phyloP scores from a whole-genome alignment of 2,329 filamentous ascomycete species.

The Uncinocarpus reesii region DNA sequence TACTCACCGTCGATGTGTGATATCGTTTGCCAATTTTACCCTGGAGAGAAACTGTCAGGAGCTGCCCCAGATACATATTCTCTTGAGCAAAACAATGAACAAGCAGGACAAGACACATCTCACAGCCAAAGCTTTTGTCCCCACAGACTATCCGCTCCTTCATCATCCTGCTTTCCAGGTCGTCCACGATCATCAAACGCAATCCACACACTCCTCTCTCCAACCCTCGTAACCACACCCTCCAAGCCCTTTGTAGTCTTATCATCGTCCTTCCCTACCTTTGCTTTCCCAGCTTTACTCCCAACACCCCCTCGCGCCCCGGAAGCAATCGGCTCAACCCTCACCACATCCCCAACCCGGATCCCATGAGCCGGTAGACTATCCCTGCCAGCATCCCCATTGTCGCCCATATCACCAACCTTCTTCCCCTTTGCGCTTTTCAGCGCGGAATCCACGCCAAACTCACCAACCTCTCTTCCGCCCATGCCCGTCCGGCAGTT shows the following conservation, averaged over 20 bases:
- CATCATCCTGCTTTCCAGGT: conserved; percentile 32
- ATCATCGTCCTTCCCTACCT: conserved; percentile 25
- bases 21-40: conserved; percentile 56
- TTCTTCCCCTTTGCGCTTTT: conserved; percentile 12
- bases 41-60: conserved; percentile 30
- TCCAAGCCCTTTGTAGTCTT: conserved; percentile 31
- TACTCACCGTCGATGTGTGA: conserved; percentile 51
- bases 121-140: conserved; percentile 54
- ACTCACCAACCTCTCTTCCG: conserved; percentile 79
- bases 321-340: conserved; percentile 32
- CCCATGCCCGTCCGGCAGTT: conserved; percentile 80
- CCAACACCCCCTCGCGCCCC: conserved; percentile 12
- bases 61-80: neutral
- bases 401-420: conserved; percentile 22
- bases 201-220: conserved; percentile 36
- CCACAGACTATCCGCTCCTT: conserved; percentile 42
- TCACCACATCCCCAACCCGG: conserved; percentile 40
- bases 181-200: conserved; percentile 35
- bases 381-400: conserved; percentile 22
- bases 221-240: conserved; percentile 39
- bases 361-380: conserved; percentile 39
- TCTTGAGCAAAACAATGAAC: neutral
- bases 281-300: conserved; percentile 26
- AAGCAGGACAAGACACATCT: conserved; percentile 26
- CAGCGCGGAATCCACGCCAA: conserved; percentile 60